These are phyloP conservation scores for Paramecium sexaurelia DNA, from an alignment of 73 alveolate genomes.

Conservation along the genomic window DNA sequence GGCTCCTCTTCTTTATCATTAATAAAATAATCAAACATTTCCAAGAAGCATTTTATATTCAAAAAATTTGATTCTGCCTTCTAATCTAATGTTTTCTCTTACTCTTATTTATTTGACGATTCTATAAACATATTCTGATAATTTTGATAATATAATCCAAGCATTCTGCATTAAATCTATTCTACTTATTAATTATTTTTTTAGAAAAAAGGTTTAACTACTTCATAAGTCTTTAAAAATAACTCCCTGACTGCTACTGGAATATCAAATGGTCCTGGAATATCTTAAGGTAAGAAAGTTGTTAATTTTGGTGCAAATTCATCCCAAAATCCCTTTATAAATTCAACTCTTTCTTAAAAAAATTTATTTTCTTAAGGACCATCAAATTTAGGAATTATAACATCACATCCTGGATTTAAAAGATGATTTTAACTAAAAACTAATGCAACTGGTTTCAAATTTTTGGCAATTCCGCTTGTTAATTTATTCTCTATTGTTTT, in stretches of 20 bases:
- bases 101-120: not conserved
- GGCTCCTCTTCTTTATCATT: not conserved
- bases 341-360: slow-evolving; percentile 32
- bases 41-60: slow-evolving; percentile 19
- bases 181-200: not conserved
- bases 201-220: slow-evolving; percentile 21
- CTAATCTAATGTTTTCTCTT: not conserved
- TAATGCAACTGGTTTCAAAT: not conserved
- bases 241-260: not conserved
- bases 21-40: not conserved
- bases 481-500: slow-evolving; percentile 3
- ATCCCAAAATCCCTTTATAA: not conserved
- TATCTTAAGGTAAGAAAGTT: not conserved
- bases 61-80: slow-evolving; percentile 21
- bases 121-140: not conserved
- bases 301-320: slow-evolving; percentile 43
- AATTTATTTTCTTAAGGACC: not conserved
- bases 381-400: not conserved
- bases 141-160: not conserved
- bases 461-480: not conserved
- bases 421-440: slow-evolving; percentile 1
- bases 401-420: slow-evolving; percentile 29
- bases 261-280: not conserved
- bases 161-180: not conserved
- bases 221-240: slow-evolving; percentile 21